Conservation (phyloP, 2,329 filamentous ascomycete species). For the Dothideomycetes sp. region DNA sequence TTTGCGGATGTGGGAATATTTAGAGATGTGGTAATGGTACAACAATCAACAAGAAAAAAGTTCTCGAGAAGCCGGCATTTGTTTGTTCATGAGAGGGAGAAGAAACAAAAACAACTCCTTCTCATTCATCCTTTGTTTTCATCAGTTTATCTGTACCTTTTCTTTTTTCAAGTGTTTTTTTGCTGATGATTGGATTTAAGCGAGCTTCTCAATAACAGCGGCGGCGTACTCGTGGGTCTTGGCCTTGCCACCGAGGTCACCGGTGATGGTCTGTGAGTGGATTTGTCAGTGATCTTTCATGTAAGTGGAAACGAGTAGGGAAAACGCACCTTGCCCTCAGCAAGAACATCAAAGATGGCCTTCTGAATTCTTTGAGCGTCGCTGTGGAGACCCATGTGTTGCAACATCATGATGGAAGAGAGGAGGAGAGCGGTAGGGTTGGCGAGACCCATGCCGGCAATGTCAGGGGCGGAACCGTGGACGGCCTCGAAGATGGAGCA, state of each 20-base stretch:
- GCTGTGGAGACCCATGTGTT: slow-evolving; percentile 86
- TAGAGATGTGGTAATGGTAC: slow-evolving; percentile 3
- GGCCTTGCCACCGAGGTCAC: slow-evolving; percentile 90
- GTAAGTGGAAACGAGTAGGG: not conserved
- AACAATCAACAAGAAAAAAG: not conserved
- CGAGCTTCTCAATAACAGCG: slow-evolving; percentile 69
- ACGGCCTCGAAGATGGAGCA: slow-evolving; percentile 99
- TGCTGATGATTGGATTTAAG: slow-evolving; percentile 17
- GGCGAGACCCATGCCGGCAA: slow-evolving; percentile 88
- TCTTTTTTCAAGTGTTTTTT: not conserved
- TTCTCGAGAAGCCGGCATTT: slow-evolving; percentile 1
- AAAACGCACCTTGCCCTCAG: slow-evolving; percentile 73
- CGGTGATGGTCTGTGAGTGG: slow-evolving; percentile 59
- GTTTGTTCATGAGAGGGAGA: too few species aligned
- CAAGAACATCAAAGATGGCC: slow-evolving; percentile 89
- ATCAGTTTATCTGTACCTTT: slow-evolving; percentile 6
- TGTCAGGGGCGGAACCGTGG: slow-evolving; percentile 93
- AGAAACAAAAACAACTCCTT: not conserved
- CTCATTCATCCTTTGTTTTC: too few species aligned
- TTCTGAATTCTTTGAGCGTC: slow-evolving; percentile 84
- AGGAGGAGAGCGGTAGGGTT: slow-evolving; percentile 96
- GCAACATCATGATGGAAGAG: slow-evolving; percentile 98
- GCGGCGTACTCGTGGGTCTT: slow-evolving; percentile 91
- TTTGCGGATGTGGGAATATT: too few species aligned
- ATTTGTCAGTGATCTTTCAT: not conserved